Evolutionary conservation across 2,329 filamentous ascomycete species (phyloP).

Genomic region (Arachnomyces sp.): DNA sequence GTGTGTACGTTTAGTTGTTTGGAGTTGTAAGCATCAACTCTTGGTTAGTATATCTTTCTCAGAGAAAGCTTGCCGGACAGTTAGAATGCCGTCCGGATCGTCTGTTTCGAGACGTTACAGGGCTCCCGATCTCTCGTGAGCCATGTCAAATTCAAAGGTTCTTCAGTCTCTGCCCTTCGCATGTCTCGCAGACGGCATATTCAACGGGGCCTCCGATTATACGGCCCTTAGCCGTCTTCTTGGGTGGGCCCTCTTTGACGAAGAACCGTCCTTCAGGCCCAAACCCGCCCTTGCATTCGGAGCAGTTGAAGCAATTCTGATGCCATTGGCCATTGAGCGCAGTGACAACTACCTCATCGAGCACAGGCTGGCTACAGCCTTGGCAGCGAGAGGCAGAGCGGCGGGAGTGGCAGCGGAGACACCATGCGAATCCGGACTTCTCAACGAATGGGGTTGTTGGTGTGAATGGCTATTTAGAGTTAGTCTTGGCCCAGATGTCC

Average conservation of each 20-base stretch:
- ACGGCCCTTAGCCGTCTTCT: slow-evolving; percentile 36
- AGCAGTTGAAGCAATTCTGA: slow-evolving; percentile 78
- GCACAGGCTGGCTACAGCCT: slow-evolving; percentile 73
- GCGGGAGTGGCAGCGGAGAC: slow-evolving; percentile 83
- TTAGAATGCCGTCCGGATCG: no score
- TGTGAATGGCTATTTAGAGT: slow-evolving; percentile 44
- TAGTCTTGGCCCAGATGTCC: background rate
- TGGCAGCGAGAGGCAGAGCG: slow-evolving; percentile 83
- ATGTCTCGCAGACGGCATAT: slow-evolving; percentile 53
- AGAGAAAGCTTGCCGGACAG: no score
- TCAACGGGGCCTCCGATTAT: slow-evolving; percentile 43
- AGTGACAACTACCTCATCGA: slow-evolving; percentile 82
- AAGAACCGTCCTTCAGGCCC: slow-evolving; percentile 55
- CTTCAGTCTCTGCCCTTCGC: slow-evolving; percentile 55
- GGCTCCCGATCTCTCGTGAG: background rate
- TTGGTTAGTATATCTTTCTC: no score
- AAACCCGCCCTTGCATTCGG: slow-evolving; percentile 54
- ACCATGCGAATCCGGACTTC: slow-evolving; percentile 97
- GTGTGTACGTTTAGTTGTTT: no score
- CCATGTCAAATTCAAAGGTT: slow-evolving; percentile 7
- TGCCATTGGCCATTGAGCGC: slow-evolving; percentile 93
- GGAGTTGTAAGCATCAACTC: no score
- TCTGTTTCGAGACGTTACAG: background rate
- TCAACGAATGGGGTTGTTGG: slow-evolving; percentile 74
- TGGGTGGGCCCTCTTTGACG: slow-evolving; percentile 46